These are phyloP conservation scores for Neobulgaria alba DNA, from an alignment of 2,329 filamentous ascomycete genomes.

Conservation along the genomic window DNA sequence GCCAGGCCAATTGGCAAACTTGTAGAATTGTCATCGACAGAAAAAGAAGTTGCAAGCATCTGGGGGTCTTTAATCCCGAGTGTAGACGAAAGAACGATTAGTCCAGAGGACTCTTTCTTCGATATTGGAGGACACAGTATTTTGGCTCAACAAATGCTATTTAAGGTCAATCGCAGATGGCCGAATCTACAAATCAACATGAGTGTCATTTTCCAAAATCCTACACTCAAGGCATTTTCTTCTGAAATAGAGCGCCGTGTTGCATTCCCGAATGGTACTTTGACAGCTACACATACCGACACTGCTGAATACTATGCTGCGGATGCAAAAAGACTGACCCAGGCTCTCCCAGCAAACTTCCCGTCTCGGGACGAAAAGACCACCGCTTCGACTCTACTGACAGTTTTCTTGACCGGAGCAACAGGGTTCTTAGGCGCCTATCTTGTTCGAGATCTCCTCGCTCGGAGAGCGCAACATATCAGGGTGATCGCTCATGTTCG, in stretches of 20 bases:
- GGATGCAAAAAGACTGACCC: conserved; percentile 33
- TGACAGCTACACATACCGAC: conserved; percentile 19
- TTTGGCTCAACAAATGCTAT: conserved; percentile 71
- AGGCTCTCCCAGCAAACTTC: conserved; percentile 32
- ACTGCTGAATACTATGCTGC: conserved; percentile 40
- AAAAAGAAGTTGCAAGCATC: conserved; percentile 58
- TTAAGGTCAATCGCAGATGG: conserved; percentile 56
- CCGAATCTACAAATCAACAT: conserved; percentile 60
- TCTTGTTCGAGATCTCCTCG: conserved; percentile 66
- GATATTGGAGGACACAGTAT: conserved; percentile 75
- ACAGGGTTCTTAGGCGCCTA: conserved; percentile 86
- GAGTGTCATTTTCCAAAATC: conserved; percentile 59
- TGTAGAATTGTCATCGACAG: conserved; percentile 43
- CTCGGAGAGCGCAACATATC: conserved; percentile 43
- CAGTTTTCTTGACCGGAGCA: conserved; percentile 77
- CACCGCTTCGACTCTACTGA: conserved; percentile 33
- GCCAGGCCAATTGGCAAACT: conserved; percentile 39
- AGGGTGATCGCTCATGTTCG: conserved; percentile 71
- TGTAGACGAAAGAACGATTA: conserved; percentile 59
- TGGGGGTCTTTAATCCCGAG: conserved; percentile 66
- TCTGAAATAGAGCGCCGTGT: conserved; percentile 41
- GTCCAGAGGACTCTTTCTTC: conserved; percentile 59
- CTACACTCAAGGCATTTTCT: conserved; percentile 45
- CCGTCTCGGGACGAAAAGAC: conserved; percentile 28
- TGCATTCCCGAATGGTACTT: conserved; percentile 20